Evolutionary conservation across 2,329 filamentous ascomycete genomes (phyloP), one percentile per base, ranked within the genome.

Genomic region (Colletotrichum simmondsii): DNA sequence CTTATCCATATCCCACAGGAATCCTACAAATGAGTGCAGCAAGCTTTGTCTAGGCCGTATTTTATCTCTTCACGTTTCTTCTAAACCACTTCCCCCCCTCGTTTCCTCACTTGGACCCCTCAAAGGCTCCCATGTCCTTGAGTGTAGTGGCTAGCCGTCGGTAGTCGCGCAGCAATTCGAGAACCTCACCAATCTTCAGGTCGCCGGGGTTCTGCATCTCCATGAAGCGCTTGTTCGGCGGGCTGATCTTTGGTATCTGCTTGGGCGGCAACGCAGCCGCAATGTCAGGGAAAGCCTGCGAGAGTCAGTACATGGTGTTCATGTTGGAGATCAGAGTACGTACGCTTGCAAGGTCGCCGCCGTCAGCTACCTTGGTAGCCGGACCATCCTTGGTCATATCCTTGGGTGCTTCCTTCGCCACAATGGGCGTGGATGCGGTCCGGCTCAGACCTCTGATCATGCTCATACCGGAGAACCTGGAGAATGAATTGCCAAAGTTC

Each of bases 361-460:
- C 89, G 62, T 91, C 88, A 5, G 81, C 78, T 19, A 80, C 75
- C 69, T 84, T 82, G 49, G 74, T 74, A 12, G 73, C 58, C 1
- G 61, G 5, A 5, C 49, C 35, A 26, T 65, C 62, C 24, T 52
- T 42, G 11, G 52, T 6, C 19, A 30, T 22, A 12, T 65, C 62
- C 24, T 57, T 65, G 12, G 62, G 16, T 14, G 19, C 22, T n/a
- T 65, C 83, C 11, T 82, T 75, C 24, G 81, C 73, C 2, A 80
- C 77, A 8, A 80, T 81, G 10, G 85, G 78, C 32, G 86, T 85
- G 10, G 85, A 82, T 24, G 85, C 82, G 26, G 85, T 82, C 65
- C 92, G 86, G 1, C 94, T 93, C 77, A 97, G 96, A 1, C 92
- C 92, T 68, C 93, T 91, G 76, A 97, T 92, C 79, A 92, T 89